Percentiles rank a stretch among this genome's conserved stretches.
These are phyloP conservation scores for Sideroxylon spinosum DNA, from an alignment of 179 eudicot species.

Conservation along the genomic window DNA sequence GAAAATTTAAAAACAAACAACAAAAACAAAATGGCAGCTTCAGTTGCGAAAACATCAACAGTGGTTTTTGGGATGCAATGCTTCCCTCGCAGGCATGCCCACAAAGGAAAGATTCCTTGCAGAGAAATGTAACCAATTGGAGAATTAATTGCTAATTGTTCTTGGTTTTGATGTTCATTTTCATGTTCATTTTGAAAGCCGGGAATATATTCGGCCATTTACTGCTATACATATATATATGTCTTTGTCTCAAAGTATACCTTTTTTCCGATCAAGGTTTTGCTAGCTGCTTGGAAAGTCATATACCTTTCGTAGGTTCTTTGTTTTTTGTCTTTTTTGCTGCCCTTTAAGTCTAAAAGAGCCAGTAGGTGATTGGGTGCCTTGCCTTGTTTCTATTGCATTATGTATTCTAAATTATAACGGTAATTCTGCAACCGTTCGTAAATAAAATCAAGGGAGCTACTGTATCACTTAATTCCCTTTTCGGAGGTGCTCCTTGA, in stretches of 20 bases:
- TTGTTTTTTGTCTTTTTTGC: no score
- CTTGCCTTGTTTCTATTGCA: no score
- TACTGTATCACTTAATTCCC: no score
- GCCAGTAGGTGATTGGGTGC: no score
- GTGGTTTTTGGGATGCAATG: slow-evolving; percentile 4
- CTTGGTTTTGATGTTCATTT: no score
- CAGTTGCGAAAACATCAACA: not conserved
- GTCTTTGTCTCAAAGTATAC: slow-evolving; percentile 18
- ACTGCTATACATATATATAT: not conserved
- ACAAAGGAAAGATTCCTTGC: slow-evolving; percentile 20
- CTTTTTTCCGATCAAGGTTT: not conserved
- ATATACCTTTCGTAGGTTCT: no score
- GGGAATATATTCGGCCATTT: slow-evolving; percentile 14
- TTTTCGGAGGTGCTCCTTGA: no score
- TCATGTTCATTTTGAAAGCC: not conserved
- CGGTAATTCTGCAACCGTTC: no score
- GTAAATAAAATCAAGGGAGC: no score
- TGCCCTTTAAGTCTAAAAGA: no score
- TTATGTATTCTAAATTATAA: no score
- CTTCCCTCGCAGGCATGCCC: slow-evolving; percentile 3
- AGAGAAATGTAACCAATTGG: not conserved
- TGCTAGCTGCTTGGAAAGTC: no score
- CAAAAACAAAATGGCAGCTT: not conserved
- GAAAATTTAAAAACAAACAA: not conserved
- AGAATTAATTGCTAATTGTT: not conserved